These are phyloP conservation scores for Psophocarpus tetragonolobus DNA, from an alignment of 306 rosid genomes.

Conservation along the genomic window DNA sequence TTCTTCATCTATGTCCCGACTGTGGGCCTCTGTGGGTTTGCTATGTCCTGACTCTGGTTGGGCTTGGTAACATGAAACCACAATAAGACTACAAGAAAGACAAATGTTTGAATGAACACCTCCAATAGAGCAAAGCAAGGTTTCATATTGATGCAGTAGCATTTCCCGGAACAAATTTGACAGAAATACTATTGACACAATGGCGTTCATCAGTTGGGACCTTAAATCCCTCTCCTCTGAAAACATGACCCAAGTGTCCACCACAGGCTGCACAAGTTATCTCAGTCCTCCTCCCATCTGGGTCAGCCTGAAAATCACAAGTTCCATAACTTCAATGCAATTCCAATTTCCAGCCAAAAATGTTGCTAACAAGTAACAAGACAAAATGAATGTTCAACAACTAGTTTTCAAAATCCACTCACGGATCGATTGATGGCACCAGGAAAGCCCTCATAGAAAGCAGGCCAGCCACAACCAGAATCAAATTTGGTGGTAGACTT, in stretches of 20 bases:
- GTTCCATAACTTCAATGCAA: background rate
- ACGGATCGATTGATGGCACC: constrained; percentile 79
- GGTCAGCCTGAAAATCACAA: constrained; percentile 63
- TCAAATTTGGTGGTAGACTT: constrained; percentile 78
- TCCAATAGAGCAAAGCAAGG: background rate
- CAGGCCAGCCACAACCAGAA: constrained; percentile 98
- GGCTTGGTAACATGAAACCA: too few species aligned
- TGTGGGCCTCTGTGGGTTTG: too few species aligned
- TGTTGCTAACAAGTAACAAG: background rate
- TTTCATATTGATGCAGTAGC: constrained; percentile 43
- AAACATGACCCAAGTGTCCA: constrained; percentile 84
- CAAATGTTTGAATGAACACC: background rate
- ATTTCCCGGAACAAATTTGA: constrained; percentile 57
- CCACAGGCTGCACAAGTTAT: constrained; percentile 90
- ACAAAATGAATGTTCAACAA: background rate
- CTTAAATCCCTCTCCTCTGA: constrained; percentile 79
- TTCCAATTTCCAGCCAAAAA: background rate
- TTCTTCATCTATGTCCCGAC: too few species aligned
- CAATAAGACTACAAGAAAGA: background rate
- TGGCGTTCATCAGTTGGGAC: constrained; percentile 88
- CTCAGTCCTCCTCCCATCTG: constrained; percentile 91
- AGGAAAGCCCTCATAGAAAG: constrained; percentile 86
- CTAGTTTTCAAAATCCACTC: constrained; percentile 26
- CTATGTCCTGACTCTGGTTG: too few species aligned
- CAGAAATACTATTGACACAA: constrained; percentile 82